Evolutionary conservation across 257 asterid species (phyloP), one percentile per base, ranked within the genome.

Genomic region (Solanum corneliomulleri): DNA sequence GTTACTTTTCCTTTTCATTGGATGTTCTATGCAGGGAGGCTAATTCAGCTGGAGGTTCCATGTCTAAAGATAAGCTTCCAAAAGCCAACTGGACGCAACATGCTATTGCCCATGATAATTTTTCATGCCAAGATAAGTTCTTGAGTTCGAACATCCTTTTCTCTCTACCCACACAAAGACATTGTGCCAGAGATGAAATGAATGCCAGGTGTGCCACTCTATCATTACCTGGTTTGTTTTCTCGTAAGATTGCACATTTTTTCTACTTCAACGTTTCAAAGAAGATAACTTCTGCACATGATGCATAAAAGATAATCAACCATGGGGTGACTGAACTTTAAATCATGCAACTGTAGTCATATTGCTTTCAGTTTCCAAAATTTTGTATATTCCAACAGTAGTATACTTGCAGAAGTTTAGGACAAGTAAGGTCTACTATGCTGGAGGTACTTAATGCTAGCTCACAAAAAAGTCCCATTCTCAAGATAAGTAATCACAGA

Each of bases 71-170:
- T 88, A 87, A 88, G 89, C 58, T 82, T 58, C 95, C 89, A 25
- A 93, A 89, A 94, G 87, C 35, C 83, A 97, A 97, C 89, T 97
- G 95, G 98, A 44, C 89, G 45, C 92, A 93, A 85, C 98, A 97
- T 87, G 98, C 92, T 87, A 90, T 89, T 82, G 94, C 94, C 44
- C 98, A 92, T 91, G 84, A 91, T 86, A 90, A 92, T 87, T 94
- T 93, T 88, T 85, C 74, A 83, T 85, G 86, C 74, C 98, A 94
- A 87, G 93, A 93, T 83, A 94, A 94, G 82, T 92, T 93, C 70
- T 91, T 95, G 93, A 92, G 90, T 89, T 88, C 93, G 31, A 95
- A 91, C 66, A 91, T 97, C 90, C 92, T 94, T 27, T 94, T 90
- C 90, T 97, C 98, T 20, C 89, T 97, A 90, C 45, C 95, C 75